A percentile compares a stretch with the other conserved stretches of the same genome.
Evolutionary conservation across 371 early-diverging fungal species (phyloP).

Genomic region (Rhizomucor miehei): DNA sequence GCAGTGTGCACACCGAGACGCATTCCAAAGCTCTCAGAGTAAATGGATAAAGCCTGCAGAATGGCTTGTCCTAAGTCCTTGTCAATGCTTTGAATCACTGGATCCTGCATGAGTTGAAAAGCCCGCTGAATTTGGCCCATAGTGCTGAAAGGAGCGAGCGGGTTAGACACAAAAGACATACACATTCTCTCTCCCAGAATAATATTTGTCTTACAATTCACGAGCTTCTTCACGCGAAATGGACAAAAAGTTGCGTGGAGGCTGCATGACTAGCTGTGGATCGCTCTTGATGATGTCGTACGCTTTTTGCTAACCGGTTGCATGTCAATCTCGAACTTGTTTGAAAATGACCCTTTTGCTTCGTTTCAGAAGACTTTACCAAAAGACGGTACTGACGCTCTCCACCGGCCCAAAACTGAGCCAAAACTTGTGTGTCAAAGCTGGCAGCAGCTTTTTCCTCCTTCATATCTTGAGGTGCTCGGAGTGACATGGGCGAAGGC

Average conservation of each 20-base stretch:
- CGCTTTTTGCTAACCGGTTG: slow-evolving; percentile 32
- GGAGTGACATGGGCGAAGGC: slow-evolving; percentile 29
- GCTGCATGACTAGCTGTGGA: slow-evolving; percentile 51
- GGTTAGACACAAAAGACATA: no score
- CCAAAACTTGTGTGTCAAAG: slow-evolving; percentile 52
- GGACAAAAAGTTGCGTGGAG: slow-evolving; percentile 55
- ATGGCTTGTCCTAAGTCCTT: slow-evolving; percentile 15
- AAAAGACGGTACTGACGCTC: slow-evolving; percentile 33
- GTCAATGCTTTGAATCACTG: background rate
- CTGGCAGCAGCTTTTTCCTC: slow-evolving; percentile 50
- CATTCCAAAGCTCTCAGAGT: slow-evolving; percentile 63
- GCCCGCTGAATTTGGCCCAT: no score
- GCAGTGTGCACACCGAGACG: slow-evolving; percentile 64
- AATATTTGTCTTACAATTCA: slow-evolving; percentile 63
- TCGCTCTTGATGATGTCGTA: slow-evolving; percentile 55
- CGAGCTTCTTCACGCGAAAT: slow-evolving; percentile 50
- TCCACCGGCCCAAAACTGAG: slow-evolving; percentile 46
- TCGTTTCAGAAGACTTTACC: no score
- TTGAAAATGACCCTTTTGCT: no score
- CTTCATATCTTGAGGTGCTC: slow-evolving; percentile 41
- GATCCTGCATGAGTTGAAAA: no score
- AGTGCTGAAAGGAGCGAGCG: no score
- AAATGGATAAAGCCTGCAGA: slow-evolving; percentile 26
- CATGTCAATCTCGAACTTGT: no score
- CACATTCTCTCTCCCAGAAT: no score